Evolutionary conservation across 2,329 filamentous ascomycete species (phyloP).

Genomic region (Penicillium sp.): DNA sequence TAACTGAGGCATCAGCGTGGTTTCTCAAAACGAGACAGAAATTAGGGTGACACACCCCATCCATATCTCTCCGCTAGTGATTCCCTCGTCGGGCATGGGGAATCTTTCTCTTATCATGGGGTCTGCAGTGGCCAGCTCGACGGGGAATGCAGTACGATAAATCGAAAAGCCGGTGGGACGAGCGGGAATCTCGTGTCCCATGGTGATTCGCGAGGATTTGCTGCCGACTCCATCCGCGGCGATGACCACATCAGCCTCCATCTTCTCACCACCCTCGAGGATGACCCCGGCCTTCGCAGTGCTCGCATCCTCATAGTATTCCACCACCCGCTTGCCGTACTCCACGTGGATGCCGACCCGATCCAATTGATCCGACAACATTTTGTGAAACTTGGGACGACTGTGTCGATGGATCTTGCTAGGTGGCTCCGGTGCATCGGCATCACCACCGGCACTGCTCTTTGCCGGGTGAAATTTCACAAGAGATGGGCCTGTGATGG

Average conservation of each 20-base stretch:
- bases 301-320: conserved; percentile 10
- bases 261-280: conserved; percentile 17
- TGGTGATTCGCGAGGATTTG: conserved; percentile 22
- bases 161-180: conserved; percentile 26
- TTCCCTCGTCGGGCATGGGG: neutral
- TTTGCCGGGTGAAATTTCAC: conserved; percentile 4
- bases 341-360: conserved; percentile 17
- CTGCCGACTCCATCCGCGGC: conserved; percentile 34
- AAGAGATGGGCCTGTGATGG: conserved; percentile 13
- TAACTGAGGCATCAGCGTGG: neutral
- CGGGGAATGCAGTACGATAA: conserved; percentile 19
- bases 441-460: neutral
- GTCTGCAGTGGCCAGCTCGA: conserved; percentile 9
- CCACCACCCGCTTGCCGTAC: conserved; percentile 16
- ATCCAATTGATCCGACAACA: conserved; percentile 19
- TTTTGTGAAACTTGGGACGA: conserved; percentile 20
- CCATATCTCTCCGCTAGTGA: conserved; percentile 4
- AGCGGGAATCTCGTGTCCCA: conserved; percentile 20
- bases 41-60: conserved; percentile 2
- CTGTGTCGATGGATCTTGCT: conserved; percentile 11
- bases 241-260: conserved; percentile 31
- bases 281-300: conserved; percentile 17
- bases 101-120: conserved; percentile 4
- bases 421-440: conserved; percentile 1
- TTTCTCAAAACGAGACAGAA: neutral